Percentiles rank a stretch among this genome's conserved stretches.
Evolutionary conservation across 805 yeast genomes (phyloP).

Genomic region (Saccharomyces paradoxus): DNA sequence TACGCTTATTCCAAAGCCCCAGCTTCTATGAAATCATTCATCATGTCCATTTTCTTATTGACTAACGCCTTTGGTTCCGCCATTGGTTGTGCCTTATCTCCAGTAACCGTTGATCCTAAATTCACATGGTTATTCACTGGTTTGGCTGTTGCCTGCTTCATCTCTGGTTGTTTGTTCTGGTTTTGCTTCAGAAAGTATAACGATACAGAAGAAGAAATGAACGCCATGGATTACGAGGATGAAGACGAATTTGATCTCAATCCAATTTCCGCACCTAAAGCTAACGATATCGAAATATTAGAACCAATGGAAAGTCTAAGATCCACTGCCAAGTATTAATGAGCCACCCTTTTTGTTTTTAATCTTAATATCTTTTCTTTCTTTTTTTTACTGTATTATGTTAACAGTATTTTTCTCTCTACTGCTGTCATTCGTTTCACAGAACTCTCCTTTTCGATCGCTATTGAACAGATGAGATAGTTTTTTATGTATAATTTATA

Average conservation of each 20-base stretch:
- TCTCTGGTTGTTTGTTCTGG: conserved; percentile 60
- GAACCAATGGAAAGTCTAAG: conserved; percentile 1
- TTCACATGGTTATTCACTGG: conserved; percentile 63
- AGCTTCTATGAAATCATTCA: conserved; percentile 38
- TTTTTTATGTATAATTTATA: background rate
- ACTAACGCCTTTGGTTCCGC: conserved; percentile 76
- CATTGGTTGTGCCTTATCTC: conserved; percentile 61
- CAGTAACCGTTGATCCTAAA: conserved; percentile 62
- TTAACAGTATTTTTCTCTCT: background rate
- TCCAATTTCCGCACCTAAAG: conserved; percentile 1
- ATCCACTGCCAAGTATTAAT: conserved; percentile 2
- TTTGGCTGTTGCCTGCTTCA: conserved; percentile 48
- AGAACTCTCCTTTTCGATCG: background rate
- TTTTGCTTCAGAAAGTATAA: conserved; percentile 47
- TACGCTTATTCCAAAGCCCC: conserved; percentile 83
- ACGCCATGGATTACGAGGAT: conserved; percentile 37
- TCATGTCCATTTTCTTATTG: conserved; percentile 50
- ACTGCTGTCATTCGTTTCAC: background rate
- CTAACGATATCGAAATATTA: conserved; percentile 5
- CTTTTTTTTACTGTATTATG: background rate
- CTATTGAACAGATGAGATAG: background rate
- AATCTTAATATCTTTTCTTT: background rate
- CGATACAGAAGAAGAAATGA: conserved; percentile 48
- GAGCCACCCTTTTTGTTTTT: background rate
- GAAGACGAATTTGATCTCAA: conserved; percentile 7